These are phyloP conservation scores for Sclerotinia minor DNA, from an alignment of 2,329 filamentous ascomycete genomes.

Conservation along the genomic window DNA sequence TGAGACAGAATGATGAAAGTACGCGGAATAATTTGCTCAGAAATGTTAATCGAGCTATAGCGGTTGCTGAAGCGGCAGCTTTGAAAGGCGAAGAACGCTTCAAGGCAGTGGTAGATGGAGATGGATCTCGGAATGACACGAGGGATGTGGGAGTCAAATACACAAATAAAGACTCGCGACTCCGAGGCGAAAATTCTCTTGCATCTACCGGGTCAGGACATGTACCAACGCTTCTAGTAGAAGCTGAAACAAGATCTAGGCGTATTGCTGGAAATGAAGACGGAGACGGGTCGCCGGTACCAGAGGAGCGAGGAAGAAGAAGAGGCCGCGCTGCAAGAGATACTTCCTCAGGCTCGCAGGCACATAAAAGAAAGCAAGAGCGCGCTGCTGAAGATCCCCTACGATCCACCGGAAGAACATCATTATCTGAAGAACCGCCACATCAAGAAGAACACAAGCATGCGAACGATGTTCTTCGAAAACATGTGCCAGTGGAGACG, in stretches of 20 bases:
- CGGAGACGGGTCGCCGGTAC: background rate
- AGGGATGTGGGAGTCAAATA: background rate
- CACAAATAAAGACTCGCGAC: background rate
- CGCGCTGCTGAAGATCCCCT: background rate
- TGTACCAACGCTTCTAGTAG: background rate
- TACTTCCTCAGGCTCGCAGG: background rate
- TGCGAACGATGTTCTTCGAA: background rate
- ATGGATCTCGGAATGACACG: background rate
- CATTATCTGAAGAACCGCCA: background rate
- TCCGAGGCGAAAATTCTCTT: background rate
- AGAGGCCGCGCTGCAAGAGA: background rate
- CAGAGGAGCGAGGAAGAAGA: background rate
- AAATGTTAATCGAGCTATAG: background rate
- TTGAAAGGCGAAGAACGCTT: background rate
- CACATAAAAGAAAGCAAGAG: too few relatives aligned
- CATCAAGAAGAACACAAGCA: background rate
- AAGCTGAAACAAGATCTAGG: background rate
- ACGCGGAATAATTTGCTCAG: background rate
- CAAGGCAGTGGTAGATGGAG: background rate
- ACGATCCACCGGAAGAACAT: background rate
- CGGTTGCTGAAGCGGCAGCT: background rate
- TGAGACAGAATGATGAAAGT: conserved; percentile 3
- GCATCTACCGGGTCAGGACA: background rate
- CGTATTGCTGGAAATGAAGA: background rate
- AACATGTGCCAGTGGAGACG: background rate